These are phyloP conservation scores for Asterophora parasitica DNA, from an alignment of 768 basidiomycete genomes.

Conservation along the genomic window DNA sequence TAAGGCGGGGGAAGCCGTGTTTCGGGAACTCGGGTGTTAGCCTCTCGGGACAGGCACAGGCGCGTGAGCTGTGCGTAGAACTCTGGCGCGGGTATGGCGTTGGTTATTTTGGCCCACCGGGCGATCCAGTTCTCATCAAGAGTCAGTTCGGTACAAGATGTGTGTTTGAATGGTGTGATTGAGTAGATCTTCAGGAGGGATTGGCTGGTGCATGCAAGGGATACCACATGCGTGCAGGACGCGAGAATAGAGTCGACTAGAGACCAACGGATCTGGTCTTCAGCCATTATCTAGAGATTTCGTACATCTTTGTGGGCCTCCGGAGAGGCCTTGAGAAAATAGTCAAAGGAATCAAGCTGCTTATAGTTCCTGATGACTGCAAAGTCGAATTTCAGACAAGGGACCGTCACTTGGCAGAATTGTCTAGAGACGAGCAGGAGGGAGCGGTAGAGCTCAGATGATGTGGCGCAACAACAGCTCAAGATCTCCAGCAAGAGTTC, in stretches of 20 bases:
- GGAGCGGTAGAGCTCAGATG: conserved; percentile 9
- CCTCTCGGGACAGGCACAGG: conserved; percentile 12
- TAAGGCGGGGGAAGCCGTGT: conserved; percentile 10
- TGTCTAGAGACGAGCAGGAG: conserved; percentile 15
- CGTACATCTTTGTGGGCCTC: conserved; percentile 6
- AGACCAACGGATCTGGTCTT: conserved; percentile 6
- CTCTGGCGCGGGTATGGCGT: conserved; percentile 2
- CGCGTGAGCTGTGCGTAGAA: conserved; percentile 14
- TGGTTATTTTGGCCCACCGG: conserved; percentile 6
- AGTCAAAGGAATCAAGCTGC: conserved; percentile 11
- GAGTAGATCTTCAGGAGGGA: conserved; percentile 11
- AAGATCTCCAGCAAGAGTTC: conserved; percentile 16
- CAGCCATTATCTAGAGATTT: conserved; percentile 14
- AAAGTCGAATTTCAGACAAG: conserved; percentile 13
- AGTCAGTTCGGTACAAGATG: conserved; percentile 10
- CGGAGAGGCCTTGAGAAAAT: conserved; percentile 6
- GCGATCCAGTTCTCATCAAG: conserved; percentile 11
- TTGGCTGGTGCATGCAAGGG: conserved; percentile 11
- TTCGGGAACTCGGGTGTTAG: conserved; percentile 14
- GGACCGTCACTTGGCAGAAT: conserved; percentile 2
- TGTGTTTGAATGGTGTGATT: conserved; percentile 7
- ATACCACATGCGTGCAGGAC: conserved; percentile 7
- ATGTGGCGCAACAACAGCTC: conserved; percentile 7
- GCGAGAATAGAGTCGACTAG: conserved; percentile 9
- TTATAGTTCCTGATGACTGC: conserved; percentile 6